These are phyloP conservation scores for Lentinula aciculospora DNA, from an alignment of 768 basidiomycete species.

Conservation along the genomic window DNA sequence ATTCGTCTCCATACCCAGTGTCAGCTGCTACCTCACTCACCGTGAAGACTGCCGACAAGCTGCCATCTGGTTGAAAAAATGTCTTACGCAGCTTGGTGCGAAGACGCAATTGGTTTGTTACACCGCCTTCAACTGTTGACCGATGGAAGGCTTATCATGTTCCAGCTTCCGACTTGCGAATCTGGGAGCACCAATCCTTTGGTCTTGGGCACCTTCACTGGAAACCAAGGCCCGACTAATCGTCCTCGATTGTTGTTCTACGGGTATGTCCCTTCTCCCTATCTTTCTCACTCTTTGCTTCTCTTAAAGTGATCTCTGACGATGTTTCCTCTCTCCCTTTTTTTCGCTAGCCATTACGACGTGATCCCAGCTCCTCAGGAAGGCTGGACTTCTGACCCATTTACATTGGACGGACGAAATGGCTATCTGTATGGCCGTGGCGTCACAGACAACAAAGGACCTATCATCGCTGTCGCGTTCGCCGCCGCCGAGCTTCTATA, in stretches of 20 bases:
- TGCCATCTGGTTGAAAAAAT: conserved; percentile 88
- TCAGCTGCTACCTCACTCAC: conserved; percentile 63
- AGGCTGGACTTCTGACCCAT: conserved; percentile 84
- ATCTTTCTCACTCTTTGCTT: background rate
- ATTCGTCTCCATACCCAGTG: conserved; percentile 83
- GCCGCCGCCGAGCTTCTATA: conserved; percentile 81
- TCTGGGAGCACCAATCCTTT: conserved; percentile 65
- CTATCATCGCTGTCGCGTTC: conserved; percentile 85
- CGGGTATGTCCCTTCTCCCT: conserved; percentile 44
- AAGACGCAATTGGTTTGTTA: conserved; percentile 61
- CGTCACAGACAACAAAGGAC: conserved; percentile 94
- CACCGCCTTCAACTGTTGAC: background rate
- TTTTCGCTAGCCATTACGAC: conserved; percentile 96
- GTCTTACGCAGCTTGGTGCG: conserved; percentile 84
- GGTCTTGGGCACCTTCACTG: conserved; percentile 83
- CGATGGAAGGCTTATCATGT: background rate
- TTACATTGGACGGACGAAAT: conserved; percentile 73
- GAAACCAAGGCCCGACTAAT: conserved; percentile 48
- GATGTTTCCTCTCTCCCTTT: too few relatives aligned
- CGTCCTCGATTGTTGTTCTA: conserved; percentile 86
- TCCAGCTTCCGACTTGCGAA: conserved; percentile 71
- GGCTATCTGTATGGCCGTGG: conserved; percentile 91
- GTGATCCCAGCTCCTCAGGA: conserved; percentile 77
- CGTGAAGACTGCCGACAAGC: conserved; percentile 91
- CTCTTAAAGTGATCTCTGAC: too few relatives aligned